Evolutionary conservation across 2,329 filamentous ascomycete species (phyloP).

Genomic region (Ambrosiella cleistominuta): DNA sequence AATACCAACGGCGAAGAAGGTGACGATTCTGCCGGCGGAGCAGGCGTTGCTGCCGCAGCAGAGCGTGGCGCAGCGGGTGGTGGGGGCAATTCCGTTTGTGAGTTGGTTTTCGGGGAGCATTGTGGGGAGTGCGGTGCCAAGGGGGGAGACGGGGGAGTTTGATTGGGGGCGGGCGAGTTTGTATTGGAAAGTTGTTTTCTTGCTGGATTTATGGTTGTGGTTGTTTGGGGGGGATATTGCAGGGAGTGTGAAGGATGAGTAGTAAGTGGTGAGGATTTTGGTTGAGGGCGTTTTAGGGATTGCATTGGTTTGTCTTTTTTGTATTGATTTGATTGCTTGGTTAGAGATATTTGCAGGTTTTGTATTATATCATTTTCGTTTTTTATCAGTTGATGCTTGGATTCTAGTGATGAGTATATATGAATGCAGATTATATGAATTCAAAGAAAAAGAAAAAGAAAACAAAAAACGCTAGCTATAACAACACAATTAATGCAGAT

Average conservation of each 20-base stretch:
- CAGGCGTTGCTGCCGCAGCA: constrained; percentile 55
- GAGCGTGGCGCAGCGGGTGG: constrained; percentile 43
- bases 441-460: no score
- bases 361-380: neutral
- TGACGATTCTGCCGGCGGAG: constrained; percentile 47
- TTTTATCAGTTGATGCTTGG: neutral
- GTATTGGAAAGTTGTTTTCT: constrained; percentile 52
- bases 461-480: no score
- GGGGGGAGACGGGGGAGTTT: constrained; percentile 56
- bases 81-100: constrained; percentile 50
- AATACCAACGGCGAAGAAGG: constrained; percentile 49
- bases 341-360: neutral
- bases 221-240: constrained; percentile 43
- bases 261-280: constrained; percentile 1
- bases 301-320: neutral
- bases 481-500: no score
- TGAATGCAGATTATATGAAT: no score
- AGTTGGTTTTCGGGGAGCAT: constrained; percentile 55
- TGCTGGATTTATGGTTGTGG: constrained; percentile 39
- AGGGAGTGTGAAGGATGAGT: constrained; percentile 41
- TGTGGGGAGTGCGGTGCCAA: constrained; percentile 59
- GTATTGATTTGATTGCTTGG: neutral
- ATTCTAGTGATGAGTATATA: neutral
- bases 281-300: neutral
- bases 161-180: constrained; percentile 53